Conservation (phyloP, 164 flowering plant genomes). For the Vitis rupestris region DNA sequence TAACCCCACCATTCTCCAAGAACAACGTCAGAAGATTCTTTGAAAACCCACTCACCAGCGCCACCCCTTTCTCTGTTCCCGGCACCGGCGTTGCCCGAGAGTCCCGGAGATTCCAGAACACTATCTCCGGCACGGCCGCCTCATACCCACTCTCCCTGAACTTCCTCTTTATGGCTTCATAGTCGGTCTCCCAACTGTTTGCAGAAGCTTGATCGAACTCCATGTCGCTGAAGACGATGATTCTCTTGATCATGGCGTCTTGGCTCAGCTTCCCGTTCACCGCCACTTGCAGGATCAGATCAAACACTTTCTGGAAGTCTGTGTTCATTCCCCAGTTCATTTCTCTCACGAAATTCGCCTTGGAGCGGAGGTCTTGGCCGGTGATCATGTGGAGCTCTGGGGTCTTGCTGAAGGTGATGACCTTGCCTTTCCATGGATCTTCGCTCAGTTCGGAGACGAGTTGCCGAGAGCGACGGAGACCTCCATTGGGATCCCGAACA, state of each 20-base stretch:
- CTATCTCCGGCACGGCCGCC: constrained; percentile 20
- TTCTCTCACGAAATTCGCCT: constrained; percentile 27
- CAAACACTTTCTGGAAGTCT: constrained; percentile 60
- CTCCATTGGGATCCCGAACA: constrained; percentile 54
- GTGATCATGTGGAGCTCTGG: constrained; percentile 39
- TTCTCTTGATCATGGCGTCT: constrained; percentile 39
- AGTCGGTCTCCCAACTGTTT: constrained; percentile 53
- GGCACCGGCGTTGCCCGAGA: constrained; percentile 13
- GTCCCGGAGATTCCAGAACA: constrained; percentile 21
- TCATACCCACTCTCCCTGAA: constrained; percentile 29
- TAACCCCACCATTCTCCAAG: constrained; percentile 5
- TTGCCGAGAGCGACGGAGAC: constrained; percentile 44
- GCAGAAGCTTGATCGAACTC: constrained; percentile 50
- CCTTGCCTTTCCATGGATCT: constrained; percentile 65
- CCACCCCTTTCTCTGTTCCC: constrained; percentile 8
- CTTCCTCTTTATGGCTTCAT: constrained; percentile 39
- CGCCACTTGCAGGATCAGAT: constrained; percentile 42
- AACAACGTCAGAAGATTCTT: constrained; percentile 16
- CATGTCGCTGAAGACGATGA: constrained; percentile 69
- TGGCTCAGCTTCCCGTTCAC: constrained; percentile 30
- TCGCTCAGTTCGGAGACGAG: constrained; percentile 53
- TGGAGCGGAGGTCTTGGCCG: constrained; percentile 28
- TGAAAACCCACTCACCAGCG: constrained; percentile 17
- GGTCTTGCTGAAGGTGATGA: constrained; percentile 47
- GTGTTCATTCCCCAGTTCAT: constrained; percentile 51